These are phyloP conservation scores for Podospora pseudoanserina DNA, from an alignment of 495 filamentous ascomycete genomes.

Conservation along the genomic window DNA sequence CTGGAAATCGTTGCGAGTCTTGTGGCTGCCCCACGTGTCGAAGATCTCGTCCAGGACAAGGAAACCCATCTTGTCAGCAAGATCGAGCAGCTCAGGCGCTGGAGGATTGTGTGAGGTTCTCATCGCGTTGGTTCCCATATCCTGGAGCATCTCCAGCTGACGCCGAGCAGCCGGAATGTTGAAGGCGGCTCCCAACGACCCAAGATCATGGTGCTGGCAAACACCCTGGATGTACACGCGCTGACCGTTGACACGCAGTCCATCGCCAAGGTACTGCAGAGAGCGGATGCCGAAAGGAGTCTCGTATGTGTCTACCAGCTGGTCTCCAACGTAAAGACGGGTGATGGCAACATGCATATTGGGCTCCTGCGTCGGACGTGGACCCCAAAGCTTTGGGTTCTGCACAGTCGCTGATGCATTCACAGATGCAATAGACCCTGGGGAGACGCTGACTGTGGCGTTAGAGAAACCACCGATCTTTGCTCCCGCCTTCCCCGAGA, in stretches of 20 bases:
- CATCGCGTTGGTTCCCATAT: constrained; percentile 48
- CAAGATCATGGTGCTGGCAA: constrained; percentile 48
- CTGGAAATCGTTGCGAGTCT: constrained; percentile 46
- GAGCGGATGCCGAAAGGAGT: constrained; percentile 48
- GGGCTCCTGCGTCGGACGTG: constrained; percentile 41
- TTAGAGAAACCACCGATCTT: constrained; percentile 28
- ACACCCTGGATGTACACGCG: constrained; percentile 39
- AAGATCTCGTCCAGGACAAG: constrained; percentile 55
- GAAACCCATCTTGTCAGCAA: constrained; percentile 56
- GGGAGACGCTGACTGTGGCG: constrained; percentile 23
- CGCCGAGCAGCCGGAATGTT: constrained; percentile 43
- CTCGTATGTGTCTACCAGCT: constrained; percentile 43
- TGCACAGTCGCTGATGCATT: constrained; percentile 34
- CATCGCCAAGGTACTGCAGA: constrained; percentile 38
- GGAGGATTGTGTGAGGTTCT: constrained; percentile 51
- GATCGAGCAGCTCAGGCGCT: constrained; percentile 51
- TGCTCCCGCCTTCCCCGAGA: constrained; percentile 20
- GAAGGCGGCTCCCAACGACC: constrained; percentile 46
- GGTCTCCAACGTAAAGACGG: constrained; percentile 22
- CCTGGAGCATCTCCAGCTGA: constrained; percentile 44
- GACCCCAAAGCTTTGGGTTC: constrained; percentile 47
- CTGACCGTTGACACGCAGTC: constrained; percentile 42
- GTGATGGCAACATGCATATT: constrained; percentile 48
- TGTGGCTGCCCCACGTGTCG: constrained; percentile 42
- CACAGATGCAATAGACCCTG: constrained; percentile 30